Conservation (phyloP, 2,329 filamentous ascomycete genomes). For the Rutstroemia sp. region DNA sequence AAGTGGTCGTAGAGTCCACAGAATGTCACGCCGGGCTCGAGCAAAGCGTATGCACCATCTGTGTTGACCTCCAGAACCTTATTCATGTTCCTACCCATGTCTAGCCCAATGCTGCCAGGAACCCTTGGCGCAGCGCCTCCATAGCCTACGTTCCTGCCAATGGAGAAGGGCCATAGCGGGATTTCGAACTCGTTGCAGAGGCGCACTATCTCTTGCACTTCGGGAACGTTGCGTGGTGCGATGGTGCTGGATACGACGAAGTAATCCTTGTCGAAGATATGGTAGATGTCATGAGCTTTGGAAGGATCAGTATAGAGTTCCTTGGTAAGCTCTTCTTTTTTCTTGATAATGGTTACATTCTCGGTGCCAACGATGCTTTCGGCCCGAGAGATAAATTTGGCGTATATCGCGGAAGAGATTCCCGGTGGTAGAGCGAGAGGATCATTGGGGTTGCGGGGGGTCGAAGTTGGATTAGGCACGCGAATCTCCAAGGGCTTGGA, state of each 20-base stretch:
- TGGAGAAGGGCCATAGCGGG: slow-evolving; percentile 39
- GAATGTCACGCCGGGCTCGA: slow-evolving; percentile 50
- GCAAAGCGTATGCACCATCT: slow-evolving; percentile 40
- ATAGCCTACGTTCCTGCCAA: slow-evolving; percentile 41
- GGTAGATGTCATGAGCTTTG: slow-evolving; percentile 31
- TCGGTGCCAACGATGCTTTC: background rate
- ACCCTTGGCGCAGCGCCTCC: slow-evolving; percentile 44
- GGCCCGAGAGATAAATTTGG: slow-evolving; percentile 4
- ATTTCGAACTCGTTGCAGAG: slow-evolving; percentile 37
- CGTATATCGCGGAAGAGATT: slow-evolving; percentile 4
- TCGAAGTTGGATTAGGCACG: background rate
- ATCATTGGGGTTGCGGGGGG: background rate
- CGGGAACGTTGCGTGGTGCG: slow-evolving; percentile 29
- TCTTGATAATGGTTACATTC: slow-evolving; percentile 10
- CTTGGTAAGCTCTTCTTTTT: slow-evolving; percentile 7
- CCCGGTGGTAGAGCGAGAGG: slow-evolving; percentile 13
- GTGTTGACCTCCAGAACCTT: slow-evolving; percentile 43
- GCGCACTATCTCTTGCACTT: slow-evolving; percentile 40
- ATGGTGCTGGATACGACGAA: slow-evolving; percentile 25
- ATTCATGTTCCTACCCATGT: slow-evolving; percentile 47
- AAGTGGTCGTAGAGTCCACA: slow-evolving; percentile 44
- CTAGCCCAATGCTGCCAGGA: slow-evolving; percentile 41
- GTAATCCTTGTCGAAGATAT: slow-evolving; percentile 36
- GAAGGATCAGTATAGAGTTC: slow-evolving; percentile 12
- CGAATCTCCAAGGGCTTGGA: background rate